A percentile compares a stretch with the other conserved stretches of the same genome.
Conservation (phyloP, 352 stramenopile species). For the Discostella stelligera region DNA sequence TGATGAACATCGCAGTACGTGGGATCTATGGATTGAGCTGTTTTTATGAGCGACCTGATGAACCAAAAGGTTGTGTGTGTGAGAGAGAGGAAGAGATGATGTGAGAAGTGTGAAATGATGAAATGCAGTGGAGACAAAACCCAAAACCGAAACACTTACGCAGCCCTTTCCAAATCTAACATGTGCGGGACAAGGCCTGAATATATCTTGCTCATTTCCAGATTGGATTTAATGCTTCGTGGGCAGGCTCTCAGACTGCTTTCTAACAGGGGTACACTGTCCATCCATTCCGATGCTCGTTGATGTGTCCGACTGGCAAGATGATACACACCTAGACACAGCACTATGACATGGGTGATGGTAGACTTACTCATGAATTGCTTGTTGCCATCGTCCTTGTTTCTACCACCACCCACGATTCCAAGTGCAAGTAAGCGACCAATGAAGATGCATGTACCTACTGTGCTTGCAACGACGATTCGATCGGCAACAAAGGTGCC, state of each 20-base stretch:
- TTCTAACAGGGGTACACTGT: conserved; percentile 57
- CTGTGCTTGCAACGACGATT: conserved; percentile 71
- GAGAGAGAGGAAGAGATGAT: conserved; percentile 4
- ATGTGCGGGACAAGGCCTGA: conserved; percentile 64
- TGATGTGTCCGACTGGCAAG: conserved; percentile 43
- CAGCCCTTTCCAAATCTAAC: conserved; percentile 59
- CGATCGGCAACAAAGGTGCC: conserved; percentile 80
- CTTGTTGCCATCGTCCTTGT: not conserved
- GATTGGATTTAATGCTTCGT: conserved; percentile 73
- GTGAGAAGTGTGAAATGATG: conserved; percentile 6
- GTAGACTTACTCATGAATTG: not conserved
- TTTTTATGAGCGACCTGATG: conserved; percentile 50
- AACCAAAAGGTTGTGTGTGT: not conserved
- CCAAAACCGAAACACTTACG: conserved; percentile 23
- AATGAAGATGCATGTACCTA: conserved; percentile 62
- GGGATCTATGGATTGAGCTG: conserved; percentile 71
- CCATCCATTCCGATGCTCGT: conserved; percentile 76
- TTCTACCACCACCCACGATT: not conserved
- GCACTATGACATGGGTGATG: conserved; percentile 15
- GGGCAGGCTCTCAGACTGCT: conserved; percentile 68
- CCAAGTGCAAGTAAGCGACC: conserved; percentile 27
- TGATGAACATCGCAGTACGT: conserved; percentile 76
- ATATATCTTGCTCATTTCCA: conserved; percentile 80
- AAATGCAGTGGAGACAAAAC: conserved; percentile 7
- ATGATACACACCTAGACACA: conserved; percentile 9